phyloP scores from a whole-genome alignment of 2,329 filamentous ascomycete genomes.

The Zymoseptoria passerinii region DNA sequence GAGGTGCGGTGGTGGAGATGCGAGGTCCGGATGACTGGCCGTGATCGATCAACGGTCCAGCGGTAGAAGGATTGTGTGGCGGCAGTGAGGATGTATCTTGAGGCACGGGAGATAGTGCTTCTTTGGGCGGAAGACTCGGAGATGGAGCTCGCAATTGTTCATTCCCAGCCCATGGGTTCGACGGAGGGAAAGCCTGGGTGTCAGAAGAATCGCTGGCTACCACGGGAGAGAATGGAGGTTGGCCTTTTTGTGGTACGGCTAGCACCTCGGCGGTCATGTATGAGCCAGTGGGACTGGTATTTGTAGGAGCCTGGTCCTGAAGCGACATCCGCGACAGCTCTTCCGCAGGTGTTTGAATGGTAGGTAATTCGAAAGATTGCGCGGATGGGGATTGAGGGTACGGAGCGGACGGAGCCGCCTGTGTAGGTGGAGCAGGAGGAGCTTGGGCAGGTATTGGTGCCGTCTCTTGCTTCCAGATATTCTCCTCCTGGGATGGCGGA shows the following conservation, averaged over 20 bases:
- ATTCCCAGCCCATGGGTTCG: constrained; percentile 16
- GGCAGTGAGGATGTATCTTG: background rate
- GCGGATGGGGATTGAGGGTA: background rate
- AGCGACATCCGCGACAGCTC: constrained; percentile 33
- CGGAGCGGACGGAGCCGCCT: background rate
- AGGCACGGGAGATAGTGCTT: constrained; percentile 8
- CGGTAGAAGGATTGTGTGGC: constrained; percentile 18
- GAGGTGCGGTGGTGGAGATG: constrained; percentile 4
- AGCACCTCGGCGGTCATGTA: constrained; percentile 19
- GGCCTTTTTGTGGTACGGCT: constrained; percentile 22
- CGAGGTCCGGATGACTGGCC: constrained; percentile 20
- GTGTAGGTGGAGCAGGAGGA: constrained; percentile 16
- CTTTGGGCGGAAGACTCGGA: constrained; percentile 15
- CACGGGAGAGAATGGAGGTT: constrained; percentile 21
- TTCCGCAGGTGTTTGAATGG: constrained; percentile 34
- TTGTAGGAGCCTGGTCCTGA: constrained; percentile 6
- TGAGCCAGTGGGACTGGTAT: constrained; percentile 9
- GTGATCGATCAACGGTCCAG: constrained; percentile 27
- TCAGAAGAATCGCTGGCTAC: constrained; percentile 7
- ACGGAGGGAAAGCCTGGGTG: constrained; percentile 8
- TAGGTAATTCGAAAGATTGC: constrained; percentile 32
- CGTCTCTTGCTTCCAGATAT: background rate
- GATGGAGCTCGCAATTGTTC: constrained; percentile 1
- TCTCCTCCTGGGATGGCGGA: constrained; percentile 15
- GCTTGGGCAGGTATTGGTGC: constrained; percentile 8